Conservation (phyloP, 176 grass and related monocot genomes). For the Rhipidocladum racemiflorum region DNA sequence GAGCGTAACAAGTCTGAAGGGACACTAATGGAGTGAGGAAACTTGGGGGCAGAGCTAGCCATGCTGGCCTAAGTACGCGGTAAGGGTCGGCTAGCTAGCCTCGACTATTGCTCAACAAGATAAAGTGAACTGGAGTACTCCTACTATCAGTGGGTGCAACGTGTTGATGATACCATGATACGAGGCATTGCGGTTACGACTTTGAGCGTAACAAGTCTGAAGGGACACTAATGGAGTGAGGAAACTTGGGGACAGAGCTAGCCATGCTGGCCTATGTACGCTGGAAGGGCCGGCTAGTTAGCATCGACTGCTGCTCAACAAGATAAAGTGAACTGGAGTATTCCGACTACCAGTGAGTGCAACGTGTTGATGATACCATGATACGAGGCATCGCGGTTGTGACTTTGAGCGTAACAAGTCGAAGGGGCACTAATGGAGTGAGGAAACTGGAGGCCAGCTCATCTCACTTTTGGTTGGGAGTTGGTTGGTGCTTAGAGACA, state of each 20-base stretch:
- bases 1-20: not conserved
- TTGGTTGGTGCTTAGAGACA: slow-evolving; percentile 32
- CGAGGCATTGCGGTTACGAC: too few species aligned
- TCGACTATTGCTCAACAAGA: too few species aligned
- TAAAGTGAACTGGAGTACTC: too few species aligned
- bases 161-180: too few species aligned
- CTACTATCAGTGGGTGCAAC: too few species aligned
- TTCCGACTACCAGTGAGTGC: not conserved
- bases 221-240: too few species aligned
- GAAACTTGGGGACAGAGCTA: too few species aligned
- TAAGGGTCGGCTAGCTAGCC: too few species aligned
- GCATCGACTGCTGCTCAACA: not conserved
- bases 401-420: not conserved
- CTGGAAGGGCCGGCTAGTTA: too few species aligned
- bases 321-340: not conserved
- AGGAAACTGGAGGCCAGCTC: slow-evolving; percentile 23
- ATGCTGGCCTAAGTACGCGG: too few species aligned
- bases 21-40: slow-evolving; percentile 7
- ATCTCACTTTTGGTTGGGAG: slow-evolving; percentile 40
- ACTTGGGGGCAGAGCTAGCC: slow-evolving; percentile 2
- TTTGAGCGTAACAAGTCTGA: too few species aligned
- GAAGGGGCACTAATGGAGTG: slow-evolving; percentile 22
- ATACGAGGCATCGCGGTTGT: not conserved
- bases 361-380: not conserved
- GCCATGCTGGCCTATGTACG: too few species aligned